Evolutionary conservation across 2,329 filamentous ascomycete species (phyloP), one percentile per base, ranked within the genome.

Genomic region (Lasiodiplodia citricola): DNA sequence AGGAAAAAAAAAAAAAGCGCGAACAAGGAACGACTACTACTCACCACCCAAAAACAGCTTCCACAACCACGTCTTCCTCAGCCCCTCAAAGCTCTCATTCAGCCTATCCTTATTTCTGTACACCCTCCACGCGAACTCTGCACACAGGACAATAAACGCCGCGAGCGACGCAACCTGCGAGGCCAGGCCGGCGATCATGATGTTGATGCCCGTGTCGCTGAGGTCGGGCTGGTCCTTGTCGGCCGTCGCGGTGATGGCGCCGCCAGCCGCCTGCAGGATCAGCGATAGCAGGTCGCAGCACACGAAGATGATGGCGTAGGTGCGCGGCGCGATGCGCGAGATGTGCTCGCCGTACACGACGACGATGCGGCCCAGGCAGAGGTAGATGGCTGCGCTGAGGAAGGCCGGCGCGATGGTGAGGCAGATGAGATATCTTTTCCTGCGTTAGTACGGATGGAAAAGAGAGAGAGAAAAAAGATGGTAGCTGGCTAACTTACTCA

Each of bases 231-330:
- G 74, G 2, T 76, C 74, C 3, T 71, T 69, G 16, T 82, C 78
- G 0, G 85, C 85, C 0, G 83, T 83, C 0, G 87, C 86, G 1
- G 88, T 86, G 56, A 88, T 80, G 62, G 83, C 87, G 68, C 88
- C 87, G 14, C 87, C 87, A 8, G 81, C 82, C 4, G 86, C 87
- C 75, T 90, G 88, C 4, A 89, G 77, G 14, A 87, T 71, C n/a
- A 90, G 82, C n/a, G 84, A 86, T 66, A 87, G 72, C 52, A 89
- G 71, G 71, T 90, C 88, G 73, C 85, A 87, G n/a, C 79, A 74
- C 71, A 90, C 86, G 77, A 90, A 90, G 70, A 89, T 83, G 75
- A 84, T 84, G 13, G 87, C 88, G 75, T 88, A 89, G 65, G 83
- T 76, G 5, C 70, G 72, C 0, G 78, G 75, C 7, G 70, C 70